These are phyloP conservation scores for Clathrospora elynae DNA, from an alignment of 2,329 filamentous ascomycete genomes.

Conservation along the genomic window DNA sequence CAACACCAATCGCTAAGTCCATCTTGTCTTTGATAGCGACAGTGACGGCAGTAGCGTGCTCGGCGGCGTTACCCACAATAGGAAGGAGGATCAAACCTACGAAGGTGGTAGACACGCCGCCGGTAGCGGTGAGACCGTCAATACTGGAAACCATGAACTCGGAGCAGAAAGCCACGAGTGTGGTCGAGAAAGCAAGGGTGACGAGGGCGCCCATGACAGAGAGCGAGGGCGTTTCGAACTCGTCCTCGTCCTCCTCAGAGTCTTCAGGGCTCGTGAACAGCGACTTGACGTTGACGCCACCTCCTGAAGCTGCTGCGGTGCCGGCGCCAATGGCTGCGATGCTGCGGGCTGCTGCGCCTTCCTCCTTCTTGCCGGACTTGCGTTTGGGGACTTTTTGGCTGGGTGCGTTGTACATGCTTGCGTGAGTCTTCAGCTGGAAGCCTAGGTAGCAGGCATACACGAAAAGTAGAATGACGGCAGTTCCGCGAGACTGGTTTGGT, in stretches of 20 bases:
- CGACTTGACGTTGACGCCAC: constrained; percentile 57
- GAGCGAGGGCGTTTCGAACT: constrained; percentile 77
- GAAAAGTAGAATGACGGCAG: constrained; percentile 77
- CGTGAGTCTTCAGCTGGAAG: constrained; percentile 90
- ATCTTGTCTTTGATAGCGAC: constrained; percentile 70
- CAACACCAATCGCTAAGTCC: constrained; percentile 69
- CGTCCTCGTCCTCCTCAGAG: constrained; percentile 62
- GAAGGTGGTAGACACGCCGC: constrained; percentile 62
- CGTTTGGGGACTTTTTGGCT: constrained; percentile 75
- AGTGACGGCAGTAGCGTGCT: constrained; percentile 68
- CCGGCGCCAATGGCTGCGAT: constrained; percentile 60
- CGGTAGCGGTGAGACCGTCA: constrained; percentile 57
- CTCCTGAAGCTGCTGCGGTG: constrained; percentile 57
- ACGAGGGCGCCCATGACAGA: constrained; percentile 72
- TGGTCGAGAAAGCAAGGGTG: constrained; percentile 74
- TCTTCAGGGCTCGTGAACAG: constrained; percentile 48
- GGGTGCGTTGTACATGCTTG: constrained; percentile 76
- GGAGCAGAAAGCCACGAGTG: constrained; percentile 77
- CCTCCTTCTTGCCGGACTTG: constrained; percentile 52
- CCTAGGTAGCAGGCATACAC: constrained; percentile 84
- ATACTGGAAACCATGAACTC: constrained; percentile 69
- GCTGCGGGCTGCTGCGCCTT: constrained; percentile 56
- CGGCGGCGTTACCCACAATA: constrained; percentile 69
- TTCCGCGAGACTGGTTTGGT: constrained; percentile 76
- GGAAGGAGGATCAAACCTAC: constrained; percentile 68